Percentiles rank a stretch among this genome's conserved stretches.
phyloP scores from a whole-genome alignment of 73 alveolate species.

The Paramecium octaurelia region DNA sequence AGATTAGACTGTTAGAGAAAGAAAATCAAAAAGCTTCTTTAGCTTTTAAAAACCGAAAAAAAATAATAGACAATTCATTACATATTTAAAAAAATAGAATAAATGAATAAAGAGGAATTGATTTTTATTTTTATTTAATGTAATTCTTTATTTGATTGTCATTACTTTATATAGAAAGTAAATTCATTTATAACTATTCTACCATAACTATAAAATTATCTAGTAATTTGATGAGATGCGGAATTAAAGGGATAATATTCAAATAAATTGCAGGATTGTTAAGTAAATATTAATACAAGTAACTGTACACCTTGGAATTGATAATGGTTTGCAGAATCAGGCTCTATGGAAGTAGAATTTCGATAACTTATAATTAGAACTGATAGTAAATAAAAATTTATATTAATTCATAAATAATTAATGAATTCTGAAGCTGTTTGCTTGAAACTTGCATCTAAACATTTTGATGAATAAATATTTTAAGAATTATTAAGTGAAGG shows the following conservation, averaged over 20 bases:
- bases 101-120: not conserved
- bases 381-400: not conserved
- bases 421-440: constrained; percentile 44
- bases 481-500: not conserved
- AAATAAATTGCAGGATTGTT: not conserved
- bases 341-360: not conserved
- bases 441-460: constrained; percentile 16
- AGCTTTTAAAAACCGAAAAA: not conserved
- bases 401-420: not conserved
- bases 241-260: not conserved
- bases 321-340: not conserved
- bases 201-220: not conserved
- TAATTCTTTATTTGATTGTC: not conserved
- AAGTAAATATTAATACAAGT: not conserved
- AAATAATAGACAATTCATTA: not conserved
- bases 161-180: not conserved
- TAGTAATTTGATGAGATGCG: not conserved
- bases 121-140: not conserved
- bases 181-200: not conserved
- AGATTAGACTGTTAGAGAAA: not conserved
- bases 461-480: constrained; percentile 4
- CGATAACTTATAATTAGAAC: not conserved
- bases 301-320: not conserved
- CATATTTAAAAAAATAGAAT: not conserved
- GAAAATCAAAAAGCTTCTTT: not conserved